These are phyloP conservation scores for Globisporangium takayamanum DNA, from an alignment of 352 stramenopile species.

Conservation along the genomic window DNA sequence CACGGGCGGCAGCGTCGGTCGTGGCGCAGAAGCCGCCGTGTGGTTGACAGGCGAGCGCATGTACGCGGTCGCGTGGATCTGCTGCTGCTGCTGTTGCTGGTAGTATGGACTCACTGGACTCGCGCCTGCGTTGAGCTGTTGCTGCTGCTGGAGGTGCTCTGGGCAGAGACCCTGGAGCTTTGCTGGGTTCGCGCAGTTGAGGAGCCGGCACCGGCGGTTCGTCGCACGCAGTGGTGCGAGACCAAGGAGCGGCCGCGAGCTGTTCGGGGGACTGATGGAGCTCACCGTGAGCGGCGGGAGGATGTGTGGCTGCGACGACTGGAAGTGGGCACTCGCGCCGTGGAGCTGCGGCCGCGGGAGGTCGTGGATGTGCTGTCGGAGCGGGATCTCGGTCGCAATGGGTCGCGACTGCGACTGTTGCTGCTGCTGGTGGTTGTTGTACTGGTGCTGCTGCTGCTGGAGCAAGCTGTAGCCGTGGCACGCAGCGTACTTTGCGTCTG, in stretches of 20 bases:
- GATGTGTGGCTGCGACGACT: slow-evolving; percentile 11
- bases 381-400: slow-evolving; percentile 6
- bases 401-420: background rate
- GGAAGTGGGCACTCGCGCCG: background rate
- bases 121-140: background rate
- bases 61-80: background rate
- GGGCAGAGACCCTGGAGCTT: slow-evolving; percentile 65
- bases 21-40: background rate
- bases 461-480: background rate
- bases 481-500: slow-evolving; percentile 4
- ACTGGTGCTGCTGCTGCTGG: background rate
- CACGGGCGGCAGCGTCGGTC: slow-evolving; percentile 5
- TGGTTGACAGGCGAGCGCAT: too few relatives aligned
- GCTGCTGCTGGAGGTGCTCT: slow-evolving; percentile 42
- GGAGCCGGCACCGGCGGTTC: slow-evolving; percentile 38
- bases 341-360: slow-evolving; percentile 5
- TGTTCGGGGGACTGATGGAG: slow-evolving; percentile 50
- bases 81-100: slow-evolving; percentile 15
- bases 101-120: too few relatives aligned
- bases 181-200: slow-evolving; percentile 53
- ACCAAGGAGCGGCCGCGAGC: slow-evolving; percentile 20
- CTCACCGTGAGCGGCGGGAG: slow-evolving; percentile 24
- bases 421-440: background rate
- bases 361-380: slow-evolving; percentile 11
- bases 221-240: slow-evolving; percentile 32